Base-by-base conservation (phyloP, 257 asterid genomes). In the Nicotiana undulata region DNA sequence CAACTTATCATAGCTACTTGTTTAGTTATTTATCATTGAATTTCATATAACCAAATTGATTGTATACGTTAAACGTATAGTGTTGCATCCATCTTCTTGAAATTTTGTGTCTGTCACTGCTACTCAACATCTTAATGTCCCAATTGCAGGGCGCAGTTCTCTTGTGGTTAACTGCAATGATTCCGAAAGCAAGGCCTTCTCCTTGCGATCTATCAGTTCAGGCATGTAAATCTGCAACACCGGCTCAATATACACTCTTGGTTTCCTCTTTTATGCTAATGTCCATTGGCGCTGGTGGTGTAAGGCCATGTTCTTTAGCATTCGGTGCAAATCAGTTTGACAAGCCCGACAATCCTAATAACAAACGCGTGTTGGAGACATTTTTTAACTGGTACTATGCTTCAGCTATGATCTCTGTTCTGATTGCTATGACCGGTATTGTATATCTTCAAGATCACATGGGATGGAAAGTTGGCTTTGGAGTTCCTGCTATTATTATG, bases 261-360 rank as follows among this genome's bases (percentile, higher is more conserved):
- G 52, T 88, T 37, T 81, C 88, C 55, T 88, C 96, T 0, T 83
- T 91, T 12, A 93, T 87, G 46, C 81, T 93, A 32, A 90, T 93
- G 64, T 91, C 94, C 2, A 49, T 93, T 53, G 97, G 96, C 1
- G 94, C 94, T 3, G 96, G 97, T 28, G 94, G 94, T 11, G 77
- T 90, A 53, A 85, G 94, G 74, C 86, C 97, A 3, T 86, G 89
- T 76, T 91, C 96, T 6, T 70, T 90, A 20, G 96, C 96, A 31
- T 93, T 93, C 80, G 97, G 97, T n/a, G 97, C 93, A 1, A 88
- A 93, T 68, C 96, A 93, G 66, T 79, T 93, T 11, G 89, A 86
- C 84, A 79, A 75, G 9, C 83, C 80, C 22, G 81, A 86, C 0
- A 80, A 85, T 55, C 85, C 80, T 16, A 29, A 81, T 46, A 90